Evolutionary conservation across 2,329 filamentous ascomycete genomes (phyloP), one percentile per base, ranked within the genome.

Genomic region (Ambrosiella beaveri): DNA sequence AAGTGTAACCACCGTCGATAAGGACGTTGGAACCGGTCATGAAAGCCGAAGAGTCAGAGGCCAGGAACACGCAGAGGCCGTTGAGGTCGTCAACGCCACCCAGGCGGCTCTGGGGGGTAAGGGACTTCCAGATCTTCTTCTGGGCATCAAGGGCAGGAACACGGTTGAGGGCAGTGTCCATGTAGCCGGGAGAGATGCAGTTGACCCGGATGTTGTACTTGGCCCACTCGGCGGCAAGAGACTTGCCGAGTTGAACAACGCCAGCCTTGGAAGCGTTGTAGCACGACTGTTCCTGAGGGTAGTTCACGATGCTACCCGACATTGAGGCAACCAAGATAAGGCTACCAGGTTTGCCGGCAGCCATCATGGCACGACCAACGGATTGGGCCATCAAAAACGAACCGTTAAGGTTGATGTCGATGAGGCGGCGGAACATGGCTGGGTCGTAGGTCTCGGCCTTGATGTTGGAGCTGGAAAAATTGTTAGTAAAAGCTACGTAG

Each of bases 181-280:
- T 90, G 74, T 91, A 91, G 37, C 86, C 86, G 17, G 87, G 86
- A 6, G 82, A 87, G 71, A 91, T 88, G 70, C 81, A 84, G 77
- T 93, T 93, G 66, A 90, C 86, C 41, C 86, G 83, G 67, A 91
- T 88, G 64, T 78, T 76, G 71, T 88, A 78, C 71, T 86, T 85
- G 65, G 86, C 85, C 86, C 87, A 91, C 72, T 93, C 87, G 58
- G 86, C 85, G 49, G 85, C 86, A 27, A 93, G 79, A 2, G 85
- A 88, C 74, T 86, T 88, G 70, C 81, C 84, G 57, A 90, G 78
- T 71, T 87, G 83, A 63, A 88, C 79, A 41, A 89, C 84, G 65
- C 82, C 86, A 13, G 86, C 85, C 78, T 90, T 90, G 71, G 84
- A 87, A 37, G 85, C 85, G 66, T 90, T 90, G 79, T 91, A 91